Conservation (phyloP, 2,329 filamentous ascomycete genomes). For the Aspergillus fumigatiaffinis region DNA sequence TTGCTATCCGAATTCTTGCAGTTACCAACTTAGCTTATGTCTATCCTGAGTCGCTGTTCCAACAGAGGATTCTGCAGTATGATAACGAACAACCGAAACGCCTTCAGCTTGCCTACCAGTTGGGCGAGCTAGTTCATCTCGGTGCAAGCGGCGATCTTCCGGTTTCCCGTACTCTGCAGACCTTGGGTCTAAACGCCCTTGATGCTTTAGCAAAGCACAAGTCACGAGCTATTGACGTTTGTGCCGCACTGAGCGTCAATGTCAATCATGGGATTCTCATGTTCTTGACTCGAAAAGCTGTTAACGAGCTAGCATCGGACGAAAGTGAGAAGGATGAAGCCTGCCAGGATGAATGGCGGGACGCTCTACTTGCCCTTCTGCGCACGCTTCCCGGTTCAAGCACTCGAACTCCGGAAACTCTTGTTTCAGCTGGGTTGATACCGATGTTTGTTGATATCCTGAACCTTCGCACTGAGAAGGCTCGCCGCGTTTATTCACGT, state of each 20-base stretch:
- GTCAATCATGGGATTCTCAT: conserved; percentile 95
- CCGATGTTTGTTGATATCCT: conserved; percentile 87
- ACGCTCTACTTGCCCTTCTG: conserved; percentile 82
- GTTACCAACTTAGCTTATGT: conserved; percentile 91
- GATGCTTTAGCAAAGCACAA: conserved; percentile 82
- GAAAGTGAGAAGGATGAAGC: conserved; percentile 56
- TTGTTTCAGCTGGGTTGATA: conserved; percentile 85
- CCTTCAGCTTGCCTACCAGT: conserved; percentile 85
- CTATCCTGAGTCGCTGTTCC: conserved; percentile 74
- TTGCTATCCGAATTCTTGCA: conserved; percentile 78
- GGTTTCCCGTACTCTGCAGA: conserved; percentile 74
- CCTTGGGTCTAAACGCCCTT: conserved; percentile 73
- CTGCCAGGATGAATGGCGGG: conserved; percentile 83
- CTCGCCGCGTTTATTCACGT: conserved; percentile 77
- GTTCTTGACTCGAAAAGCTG: conserved; percentile 86
- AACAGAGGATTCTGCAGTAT: conserved; percentile 78
- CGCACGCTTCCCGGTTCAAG: conserved; percentile 70
- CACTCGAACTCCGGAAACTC: conserved; percentile 71
- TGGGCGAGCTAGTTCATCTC: conserved; percentile 86
- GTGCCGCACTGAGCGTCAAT: conserved; percentile 86
- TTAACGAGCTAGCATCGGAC: conserved; percentile 70
- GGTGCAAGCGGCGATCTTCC: conserved; percentile 63
- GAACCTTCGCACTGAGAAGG: conserved; percentile 73
- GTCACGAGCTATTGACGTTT: conserved; percentile 72
- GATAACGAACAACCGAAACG: conserved; percentile 86